Evolutionary conservation across 1,284 basidiomycete genomes (phyloP), one percentile per base, ranked within the genome.

Genomic region (Tremellales sp.): DNA sequence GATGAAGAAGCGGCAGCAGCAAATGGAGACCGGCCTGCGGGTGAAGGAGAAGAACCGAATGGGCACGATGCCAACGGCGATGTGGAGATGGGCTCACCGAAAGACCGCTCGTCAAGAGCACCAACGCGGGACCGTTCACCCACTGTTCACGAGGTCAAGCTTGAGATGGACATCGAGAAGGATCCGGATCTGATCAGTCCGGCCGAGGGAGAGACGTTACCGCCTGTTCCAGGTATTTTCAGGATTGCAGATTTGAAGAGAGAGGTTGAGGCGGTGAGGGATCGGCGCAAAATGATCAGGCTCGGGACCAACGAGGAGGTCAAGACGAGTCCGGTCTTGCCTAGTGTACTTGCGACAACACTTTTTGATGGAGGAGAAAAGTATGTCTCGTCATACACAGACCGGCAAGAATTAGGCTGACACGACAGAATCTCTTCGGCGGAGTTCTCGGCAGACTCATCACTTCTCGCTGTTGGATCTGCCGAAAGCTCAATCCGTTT

Each of bases 391-490:
- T 23, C 33, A n/a, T 23, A 3, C 26, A 11, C 39, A 37, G 43
- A 15, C 21, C 25, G 31, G 13, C 21, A 46, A 10, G 40, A 27
- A 27, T 31, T 4, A 22, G 49, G 43, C 58, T 52, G 31, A 53
- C 21, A 11, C 24, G n/a, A 24, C 62, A 94, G 91, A 22, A 80
- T 87, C 13, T 89, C 92, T 2, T 91, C 88, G 60, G 85, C 84
- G 49, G 83, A 85, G 13, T 97, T 98, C 65, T 97, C 94, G 15
- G 81, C 82, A 43, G 96, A 99, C 72, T 86, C 86, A 1, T 87
- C 91, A 5, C 74, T 98, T n/a, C 84, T 99, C 82, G 96, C 94
- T 1, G 89, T 88, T 24, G 96, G 96, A 1, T 97, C 97, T 65
- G 82, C 90, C 31, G 94, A 99, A 74, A 97, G 93, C 64, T 94